Percentiles rank a stretch among this genome's conserved stretches.
Conservation (phyloP, 257 asterid genomes). For the Jasminum sambac region DNA sequence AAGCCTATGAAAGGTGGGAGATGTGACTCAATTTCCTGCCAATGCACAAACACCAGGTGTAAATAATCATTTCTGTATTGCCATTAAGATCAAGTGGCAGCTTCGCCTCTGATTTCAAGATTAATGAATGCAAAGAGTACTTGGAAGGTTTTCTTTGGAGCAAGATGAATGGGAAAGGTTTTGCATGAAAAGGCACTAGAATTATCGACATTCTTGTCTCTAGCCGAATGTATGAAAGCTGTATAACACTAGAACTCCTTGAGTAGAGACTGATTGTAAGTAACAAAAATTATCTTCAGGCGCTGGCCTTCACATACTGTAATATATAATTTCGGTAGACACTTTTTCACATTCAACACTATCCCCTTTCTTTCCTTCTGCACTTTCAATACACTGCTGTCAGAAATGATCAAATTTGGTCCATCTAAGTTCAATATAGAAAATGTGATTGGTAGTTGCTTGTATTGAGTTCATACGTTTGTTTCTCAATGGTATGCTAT, state of each 20-base stretch:
- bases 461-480: constrained; percentile 4
- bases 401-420: background rate
- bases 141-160: background rate
- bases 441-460: constrained; percentile 14
- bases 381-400: constrained; percentile 11
- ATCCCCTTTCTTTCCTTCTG: constrained; percentile 1
- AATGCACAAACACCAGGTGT: background rate
- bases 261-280: background rate
- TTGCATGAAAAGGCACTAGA: constrained; percentile 1
- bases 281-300: background rate
- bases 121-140: background rate
- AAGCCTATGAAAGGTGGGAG: background rate
- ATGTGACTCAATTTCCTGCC: background rate
- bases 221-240: background rate
- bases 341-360: background rate
- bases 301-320: background rate
- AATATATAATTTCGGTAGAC: background rate
- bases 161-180: background rate
- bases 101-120: background rate
- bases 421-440: background rate
- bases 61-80: background rate
- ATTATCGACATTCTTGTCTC: background rate
- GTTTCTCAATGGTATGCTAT: constrained; percentile 2
- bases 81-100: background rate
- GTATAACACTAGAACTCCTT: background rate